A percentile compares a stretch with the other conserved stretches of the same genome.
Evolutionary conservation across 2,329 filamentous ascomycete genomes (phyloP).

Genomic region (Fusarium buxicola): DNA sequence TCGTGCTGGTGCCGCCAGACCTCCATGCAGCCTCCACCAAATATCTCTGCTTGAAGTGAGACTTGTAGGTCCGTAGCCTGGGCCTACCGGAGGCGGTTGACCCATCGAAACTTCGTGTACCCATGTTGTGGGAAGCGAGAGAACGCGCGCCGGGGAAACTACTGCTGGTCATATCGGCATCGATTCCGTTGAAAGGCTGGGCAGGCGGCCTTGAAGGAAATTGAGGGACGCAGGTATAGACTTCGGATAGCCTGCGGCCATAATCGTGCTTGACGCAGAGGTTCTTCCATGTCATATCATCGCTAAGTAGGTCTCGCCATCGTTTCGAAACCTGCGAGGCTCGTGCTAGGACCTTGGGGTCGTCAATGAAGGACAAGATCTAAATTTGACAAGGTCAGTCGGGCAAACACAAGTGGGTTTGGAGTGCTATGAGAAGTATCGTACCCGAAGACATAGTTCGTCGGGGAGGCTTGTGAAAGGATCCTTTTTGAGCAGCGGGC

Average conservation of each 20-base stretch:
- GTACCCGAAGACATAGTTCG: slow-evolving; percentile 88
- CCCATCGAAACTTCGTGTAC: slow-evolving; percentile 68
- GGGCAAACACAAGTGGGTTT: not conserved
- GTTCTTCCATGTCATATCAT: slow-evolving; percentile 98
- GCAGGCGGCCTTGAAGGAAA: slow-evolving; percentile 48
- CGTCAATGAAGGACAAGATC: slow-evolving; percentile 97
- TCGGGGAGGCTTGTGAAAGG: slow-evolving; percentile 93
- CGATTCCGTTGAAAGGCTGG: slow-evolving; percentile 48
- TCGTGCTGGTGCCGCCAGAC: slow-evolving; percentile 85
- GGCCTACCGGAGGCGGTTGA: slow-evolving; percentile 51
- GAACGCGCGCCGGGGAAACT: slow-evolving; percentile 60
- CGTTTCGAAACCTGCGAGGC: slow-evolving; percentile 95
- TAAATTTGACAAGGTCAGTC: slow-evolving; percentile 52
- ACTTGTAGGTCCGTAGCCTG: slow-evolving; percentile 87
- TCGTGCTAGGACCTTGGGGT: slow-evolving; percentile 91
- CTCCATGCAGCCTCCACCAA: slow-evolving; percentile 98
- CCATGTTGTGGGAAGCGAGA: slow-evolving; percentile 50
- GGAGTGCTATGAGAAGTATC: slow-evolving; percentile 47
- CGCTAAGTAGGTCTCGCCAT: slow-evolving; percentile 92
- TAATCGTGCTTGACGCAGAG: slow-evolving; percentile 97
- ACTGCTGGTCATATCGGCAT: slow-evolving; percentile 51
- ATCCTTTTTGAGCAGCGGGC: slow-evolving; percentile 93
- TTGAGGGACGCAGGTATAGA: slow-evolving; percentile 52
- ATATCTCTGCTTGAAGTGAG: slow-evolving; percentile 97
- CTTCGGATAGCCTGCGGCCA: slow-evolving; percentile 68